Evolutionary conservation across 768 basidiomycete species (phyloP).

Genomic region (Podaxis sp.): DNA sequence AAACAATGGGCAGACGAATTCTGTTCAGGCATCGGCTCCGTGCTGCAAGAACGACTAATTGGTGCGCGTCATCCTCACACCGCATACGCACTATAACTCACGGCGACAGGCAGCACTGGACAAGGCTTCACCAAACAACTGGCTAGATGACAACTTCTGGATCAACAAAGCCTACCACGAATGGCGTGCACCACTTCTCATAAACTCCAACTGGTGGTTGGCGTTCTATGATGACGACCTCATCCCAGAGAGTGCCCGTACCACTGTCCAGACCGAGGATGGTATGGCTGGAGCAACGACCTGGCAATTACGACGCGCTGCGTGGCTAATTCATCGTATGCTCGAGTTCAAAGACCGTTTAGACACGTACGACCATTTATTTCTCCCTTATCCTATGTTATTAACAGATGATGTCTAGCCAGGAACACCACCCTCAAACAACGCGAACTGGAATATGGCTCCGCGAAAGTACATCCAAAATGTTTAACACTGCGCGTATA

Average conservation of each 20-base stretch:
- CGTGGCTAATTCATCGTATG: slow-evolving; percentile 75
- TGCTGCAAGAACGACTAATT: slow-evolving; percentile 70
- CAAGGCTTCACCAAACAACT: slow-evolving; percentile 81
- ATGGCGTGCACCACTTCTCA: slow-evolving; percentile 79
- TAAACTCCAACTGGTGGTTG: slow-evolving; percentile 98
- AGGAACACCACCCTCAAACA: slow-evolving; percentile 68
- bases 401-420: slow-evolving; percentile 38
- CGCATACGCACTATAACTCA: slow-evolving; percentile 22
- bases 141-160: slow-evolving; percentile 96
- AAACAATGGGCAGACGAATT: slow-evolving; percentile 68
- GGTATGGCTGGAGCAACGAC: slow-evolving; percentile 49
- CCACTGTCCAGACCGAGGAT: neutral
- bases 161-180: slow-evolving; percentile 83
- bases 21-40: slow-evolving; percentile 62
- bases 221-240: slow-evolving; percentile 73
- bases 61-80: slow-evolving; percentile 43
- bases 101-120: slow-evolving; percentile 61
- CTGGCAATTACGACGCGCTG: slow-evolving; percentile 85
- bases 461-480: slow-evolving; percentile 49
- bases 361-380: slow-evolving; percentile 48
- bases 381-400: neutral
- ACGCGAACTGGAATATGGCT: slow-evolving; percentile 75
- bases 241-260: slow-evolving; percentile 48
- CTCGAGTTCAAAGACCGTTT: slow-evolving; percentile 72
- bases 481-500: slow-evolving; percentile 80